Base-by-base conservation (phyloP, 2,329 filamentous ascomycete genomes). In the Botrytis byssoidea region DNA sequence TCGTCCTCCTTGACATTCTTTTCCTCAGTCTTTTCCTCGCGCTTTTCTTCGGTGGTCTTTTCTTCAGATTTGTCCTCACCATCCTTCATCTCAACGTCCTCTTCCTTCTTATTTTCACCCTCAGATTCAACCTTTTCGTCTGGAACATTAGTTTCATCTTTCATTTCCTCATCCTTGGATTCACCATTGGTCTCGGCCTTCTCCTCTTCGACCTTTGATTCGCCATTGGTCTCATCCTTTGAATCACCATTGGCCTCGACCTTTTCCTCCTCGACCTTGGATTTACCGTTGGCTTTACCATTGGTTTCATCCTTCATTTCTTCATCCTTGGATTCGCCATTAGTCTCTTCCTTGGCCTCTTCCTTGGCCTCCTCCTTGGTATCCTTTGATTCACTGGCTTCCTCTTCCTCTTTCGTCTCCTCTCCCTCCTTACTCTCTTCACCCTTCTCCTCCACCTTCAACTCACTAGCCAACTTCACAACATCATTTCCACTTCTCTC, bases 401-500 rank as follows among this genome's bases (percentile, higher is more conserved):
- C 9, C 78, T 18, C 46, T 12, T 29, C 65, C 32, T 55, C 32
- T 10, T 40, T n/a, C 4, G 9, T 74, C 16, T 78, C 75, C 35
- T 81, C 73, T 71, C 84, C 83, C 74, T 83, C 67, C n/a, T 72
- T 71, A 22, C 76, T 74, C 71, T 75, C 72, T 40, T 73, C 32
- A 29, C 55, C 55, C 48, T 73, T 73, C 8, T 46, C 60, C 59
- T 73, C 87, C 48, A 91, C 83, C 4, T 86, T 85, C 42, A 91
- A 82, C 81, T 91, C 89, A 61, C 85, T 87, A 20, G 89, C 88
- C 75, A 85, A 85, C 83, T 91, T 91, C 70, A 90, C 88, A 32
- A 91, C 89, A 80, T 91, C 89, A 77, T 91, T 90, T 66, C 89
- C 89, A 22, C 85, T 83, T 64, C 88, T 85, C 77, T 85, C 84